Percentiles rank a stretch among this genome's conserved stretches.
phyloP scores from a whole-genome alignment of 164 flowering plant species.

The Platanus orientalis region DNA sequence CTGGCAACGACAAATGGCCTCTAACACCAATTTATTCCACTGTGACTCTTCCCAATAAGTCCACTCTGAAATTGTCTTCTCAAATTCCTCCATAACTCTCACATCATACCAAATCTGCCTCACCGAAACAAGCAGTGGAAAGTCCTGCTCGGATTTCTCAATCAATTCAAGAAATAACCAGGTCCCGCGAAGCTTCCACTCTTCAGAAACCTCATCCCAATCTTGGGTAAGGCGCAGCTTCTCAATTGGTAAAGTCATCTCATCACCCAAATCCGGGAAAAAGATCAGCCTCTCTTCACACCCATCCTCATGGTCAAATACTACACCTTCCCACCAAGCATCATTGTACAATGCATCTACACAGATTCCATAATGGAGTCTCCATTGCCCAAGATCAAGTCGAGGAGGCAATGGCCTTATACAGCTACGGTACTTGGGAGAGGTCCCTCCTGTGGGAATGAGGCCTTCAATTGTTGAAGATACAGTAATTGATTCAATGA shows the following conservation, averaged over 20 bases:
- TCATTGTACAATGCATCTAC: slow-evolving; percentile 59
- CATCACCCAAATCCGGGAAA: slow-evolving; percentile 91
- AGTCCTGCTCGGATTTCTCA: slow-evolving; percentile 28
- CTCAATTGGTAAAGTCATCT: slow-evolving; percentile 24
- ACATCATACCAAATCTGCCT: slow-evolving; percentile 64
- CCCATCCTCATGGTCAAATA: slow-evolving; percentile 60
- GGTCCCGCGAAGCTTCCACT: slow-evolving; percentile 46
- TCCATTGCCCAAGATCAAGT: neutral
- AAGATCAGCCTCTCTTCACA: slow-evolving; percentile 45
- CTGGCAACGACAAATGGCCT: slow-evolving; percentile 23
- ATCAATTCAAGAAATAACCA: slow-evolving; percentile 58
- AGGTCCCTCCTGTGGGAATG: neutral
- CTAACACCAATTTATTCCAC: slow-evolving; percentile 39
- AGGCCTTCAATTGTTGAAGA: slow-evolving; percentile 4
- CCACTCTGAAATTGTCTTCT: slow-evolving; percentile 36
- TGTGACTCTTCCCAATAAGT: slow-evolving; percentile 26
- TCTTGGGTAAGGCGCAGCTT: slow-evolving; percentile 51
- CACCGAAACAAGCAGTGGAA: slow-evolving; percentile 36
- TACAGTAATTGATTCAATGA: slow-evolving; percentile 10
- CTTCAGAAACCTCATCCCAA: slow-evolving; percentile 45
- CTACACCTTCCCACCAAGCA: slow-evolving; percentile 97
- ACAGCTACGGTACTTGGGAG: slow-evolving; percentile 8
- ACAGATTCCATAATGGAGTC: slow-evolving; percentile 59
- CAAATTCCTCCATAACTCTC: slow-evolving; percentile 27
- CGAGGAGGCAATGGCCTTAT: slow-evolving; percentile 21